These are phyloP conservation scores for Penicillium sp. DNA, from an alignment of 2,329 filamentous ascomycete species.

Conservation along the genomic window DNA sequence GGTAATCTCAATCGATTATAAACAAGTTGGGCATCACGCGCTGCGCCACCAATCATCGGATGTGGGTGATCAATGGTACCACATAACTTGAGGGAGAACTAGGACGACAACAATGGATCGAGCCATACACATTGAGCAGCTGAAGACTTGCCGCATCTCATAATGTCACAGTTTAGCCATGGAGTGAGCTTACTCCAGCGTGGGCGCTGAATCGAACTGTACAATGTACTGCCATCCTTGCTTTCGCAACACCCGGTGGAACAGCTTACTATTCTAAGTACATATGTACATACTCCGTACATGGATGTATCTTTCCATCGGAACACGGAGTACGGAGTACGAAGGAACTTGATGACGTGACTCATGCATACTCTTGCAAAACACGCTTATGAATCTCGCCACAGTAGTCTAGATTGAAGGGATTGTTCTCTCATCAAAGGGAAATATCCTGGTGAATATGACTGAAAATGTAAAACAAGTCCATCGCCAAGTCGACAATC, in stretches of 20 bases:
- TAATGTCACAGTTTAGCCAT: not conserved
- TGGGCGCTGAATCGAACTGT: not conserved
- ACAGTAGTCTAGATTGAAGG: not conserved
- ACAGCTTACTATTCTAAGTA: no score
- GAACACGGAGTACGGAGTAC: constrained; percentile 36
- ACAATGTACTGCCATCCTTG: not conserved
- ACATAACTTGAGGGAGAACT: not conserved
- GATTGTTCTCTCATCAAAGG: not conserved
- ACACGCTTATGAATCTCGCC: not conserved
- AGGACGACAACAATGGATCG: not conserved
- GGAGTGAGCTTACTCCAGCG: not conserved
- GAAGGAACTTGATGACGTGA: not conserved
- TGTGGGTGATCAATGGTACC: constrained; percentile 74
- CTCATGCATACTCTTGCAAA: not conserved
- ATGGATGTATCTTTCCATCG: not conserved
- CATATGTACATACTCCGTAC: no score
- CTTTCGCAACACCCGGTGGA: no score
- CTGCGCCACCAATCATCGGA: constrained; percentile 93
- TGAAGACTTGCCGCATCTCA: not conserved
- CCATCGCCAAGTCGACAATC: not conserved
- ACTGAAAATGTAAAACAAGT: not conserved
- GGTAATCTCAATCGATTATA: constrained; percentile 60
- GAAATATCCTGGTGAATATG: not conserved
- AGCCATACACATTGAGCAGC: not conserved
- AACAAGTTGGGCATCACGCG: constrained; percentile 91